Base-by-base conservation (phyloP, 1,139 yeast species). In the Yamadazyma pseudoaaseri region DNA sequence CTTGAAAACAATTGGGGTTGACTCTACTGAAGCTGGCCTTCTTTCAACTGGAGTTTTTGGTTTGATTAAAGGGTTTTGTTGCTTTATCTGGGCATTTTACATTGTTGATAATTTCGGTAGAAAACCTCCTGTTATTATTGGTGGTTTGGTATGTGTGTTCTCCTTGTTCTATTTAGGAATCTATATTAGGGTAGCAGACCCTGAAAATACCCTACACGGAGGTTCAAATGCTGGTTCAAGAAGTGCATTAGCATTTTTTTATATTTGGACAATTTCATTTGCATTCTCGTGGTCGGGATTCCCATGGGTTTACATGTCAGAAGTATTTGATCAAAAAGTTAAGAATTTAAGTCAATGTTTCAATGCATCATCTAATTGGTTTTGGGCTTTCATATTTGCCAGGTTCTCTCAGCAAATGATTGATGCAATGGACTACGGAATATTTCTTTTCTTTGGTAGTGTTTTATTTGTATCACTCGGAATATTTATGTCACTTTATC, bases 31-130 rank as follows among this genome's bases (percentile, higher is more conserved):
- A 32, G 67, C 80, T 2, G 67, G 78, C 1, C 60, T 78, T 29
- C 60, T 74, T 29, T 71, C 81, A 10, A 79, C 84, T 3, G 83
- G 83, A 38, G 65, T 77, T 29, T 78, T 77, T 52, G 79, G 83
- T 24, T 58, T 76, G 20, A 57, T 72, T 27, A 75, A 76, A 44
- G 68, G 71, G 6, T 48, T 60, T 4, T 60, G 73, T 1, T 60
- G 76, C 4, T 52, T 73, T 13, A 38, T 62, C 10, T 65, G 74
- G 65, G 68, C 73, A 3, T 58, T 72, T 38, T 63, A 64, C 38
- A 50, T 73, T 16, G 71, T 74, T 17, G 80, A 74, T 48, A 44
- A 48, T 25, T 49, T 68, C 41, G 81, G 78, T 16, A 62, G 80
- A 45, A 65, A 76, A 35, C 51, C 60, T 3, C 66, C 78, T 1